phyloP scores from a whole-genome alignment of 164 flowering plant genomes.

The Magnolia sinica region DNA sequence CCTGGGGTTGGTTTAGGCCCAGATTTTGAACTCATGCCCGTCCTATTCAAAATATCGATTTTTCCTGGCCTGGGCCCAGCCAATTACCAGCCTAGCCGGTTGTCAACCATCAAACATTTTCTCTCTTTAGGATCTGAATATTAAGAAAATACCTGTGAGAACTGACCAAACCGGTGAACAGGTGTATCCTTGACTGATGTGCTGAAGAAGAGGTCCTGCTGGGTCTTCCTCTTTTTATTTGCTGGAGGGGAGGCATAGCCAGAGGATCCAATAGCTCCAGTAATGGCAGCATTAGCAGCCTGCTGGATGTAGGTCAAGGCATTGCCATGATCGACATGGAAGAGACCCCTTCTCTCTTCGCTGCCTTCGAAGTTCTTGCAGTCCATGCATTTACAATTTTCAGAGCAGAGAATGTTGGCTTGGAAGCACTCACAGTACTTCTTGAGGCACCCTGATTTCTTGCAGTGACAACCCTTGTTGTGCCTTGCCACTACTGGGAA shows the following conservation, averaged over 20 bases:
- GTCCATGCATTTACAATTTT: slow-evolving; percentile 91
- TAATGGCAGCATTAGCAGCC: slow-evolving; percentile 96
- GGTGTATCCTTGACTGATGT: slow-evolving; percentile 48
- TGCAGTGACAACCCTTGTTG: slow-evolving; percentile 98
- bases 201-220: slow-evolving; percentile 56
- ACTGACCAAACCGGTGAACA: slow-evolving; percentile 42
- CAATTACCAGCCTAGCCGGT: too few relatives aligned
- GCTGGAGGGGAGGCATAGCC: slow-evolving; percentile 80
- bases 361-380: slow-evolving; percentile 97
- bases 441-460: slow-evolving; percentile 95
- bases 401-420: slow-evolving; percentile 94
- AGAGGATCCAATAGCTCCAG: slow-evolving; percentile 92
- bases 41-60: too few relatives aligned
- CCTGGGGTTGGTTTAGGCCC: too few relatives aligned
- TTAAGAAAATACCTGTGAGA: slow-evolving; percentile 52
- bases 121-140: background rate
- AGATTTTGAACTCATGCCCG: too few relatives aligned
- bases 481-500: slow-evolving; percentile 62
- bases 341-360: slow-evolving; percentile 92
- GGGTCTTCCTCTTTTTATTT: slow-evolving; percentile 70
- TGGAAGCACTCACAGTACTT: slow-evolving; percentile 99
- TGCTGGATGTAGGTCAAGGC: slow-evolving; percentile 75
- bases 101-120: background rate
- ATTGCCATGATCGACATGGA: slow-evolving; percentile 75
- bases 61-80: too few relatives aligned